Evolutionary conservation across 2,329 filamentous ascomycete species (phyloP).

Genomic region (Graphilbum fragrans): DNA sequence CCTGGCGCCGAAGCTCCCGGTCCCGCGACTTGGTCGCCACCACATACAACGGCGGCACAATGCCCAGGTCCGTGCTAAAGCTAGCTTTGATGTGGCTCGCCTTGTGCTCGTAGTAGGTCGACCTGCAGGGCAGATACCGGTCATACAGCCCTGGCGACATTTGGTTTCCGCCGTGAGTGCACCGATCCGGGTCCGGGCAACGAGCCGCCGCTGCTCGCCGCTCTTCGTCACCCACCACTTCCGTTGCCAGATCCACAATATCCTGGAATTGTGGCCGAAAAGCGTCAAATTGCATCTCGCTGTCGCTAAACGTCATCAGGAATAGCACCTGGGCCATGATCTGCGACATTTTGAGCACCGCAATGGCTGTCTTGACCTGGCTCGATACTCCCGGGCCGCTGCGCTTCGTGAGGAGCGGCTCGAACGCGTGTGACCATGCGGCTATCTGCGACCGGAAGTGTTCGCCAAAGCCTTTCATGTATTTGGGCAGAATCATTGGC

Average conservation of each 20-base stretch:
- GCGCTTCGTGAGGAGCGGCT: slow-evolving; percentile 38
- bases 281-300: slow-evolving; percentile 44
- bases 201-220: slow-evolving; percentile 31
- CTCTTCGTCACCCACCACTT: slow-evolving; percentile 48
- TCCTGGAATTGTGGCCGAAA: slow-evolving; percentile 38
- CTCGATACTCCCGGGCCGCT: slow-evolving; percentile 33
- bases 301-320: slow-evolving; percentile 47
- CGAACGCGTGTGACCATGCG: slow-evolving; percentile 44
- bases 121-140: neutral
- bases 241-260: slow-evolving; percentile 44
- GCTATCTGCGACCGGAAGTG: slow-evolving; percentile 37
- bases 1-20: slow-evolving; percentile 40
- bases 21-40: slow-evolving; percentile 56
- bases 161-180: slow-evolving; percentile 15
- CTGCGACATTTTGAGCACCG: slow-evolving; percentile 50
- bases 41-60: slow-evolving; percentile 52
- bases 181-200: slow-evolving; percentile 30
- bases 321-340: slow-evolving; percentile 46
- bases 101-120: neutral
- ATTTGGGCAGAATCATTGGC: slow-evolving; percentile 38
- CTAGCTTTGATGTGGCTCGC: slow-evolving; percentile 44
- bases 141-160: neutral
- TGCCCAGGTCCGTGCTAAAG: slow-evolving; percentile 52
- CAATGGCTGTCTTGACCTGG: slow-evolving; percentile 47
- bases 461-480: slow-evolving; percentile 32